Evolutionary conservation across 495 filamentous ascomycete species (phyloP).

Genomic region (Penicillium salamii): DNA sequence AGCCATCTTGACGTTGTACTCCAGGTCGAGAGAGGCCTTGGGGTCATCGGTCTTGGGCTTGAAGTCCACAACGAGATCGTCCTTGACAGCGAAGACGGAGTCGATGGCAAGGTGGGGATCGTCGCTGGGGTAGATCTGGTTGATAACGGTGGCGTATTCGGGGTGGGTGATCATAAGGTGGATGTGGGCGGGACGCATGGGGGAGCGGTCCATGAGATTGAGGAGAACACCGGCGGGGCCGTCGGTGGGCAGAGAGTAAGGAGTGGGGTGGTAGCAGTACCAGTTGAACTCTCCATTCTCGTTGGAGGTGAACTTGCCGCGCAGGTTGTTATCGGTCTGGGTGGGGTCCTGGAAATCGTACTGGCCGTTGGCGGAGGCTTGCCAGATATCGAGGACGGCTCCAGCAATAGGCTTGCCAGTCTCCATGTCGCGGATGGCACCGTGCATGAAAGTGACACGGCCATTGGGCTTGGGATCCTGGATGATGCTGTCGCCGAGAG

Average conservation of each 20-base stretch:
- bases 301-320: conserved; percentile 79
- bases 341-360: conserved; percentile 88
- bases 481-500: conserved; percentile 67
- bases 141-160: conserved; percentile 53
- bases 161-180: conserved; percentile 51
- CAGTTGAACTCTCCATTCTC: conserved; percentile 72
- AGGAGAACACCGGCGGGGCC: conserved; percentile 70
- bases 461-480: conserved; percentile 63
- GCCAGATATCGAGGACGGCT: conserved; percentile 83
- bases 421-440: conserved; percentile 66
- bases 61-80: conserved; percentile 63
- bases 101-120: conserved; percentile 60
- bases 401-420: conserved; percentile 66
- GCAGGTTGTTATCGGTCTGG: conserved; percentile 76
- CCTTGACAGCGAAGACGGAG: conserved; percentile 66
- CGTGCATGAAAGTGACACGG: conserved; percentile 71
- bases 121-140: conserved; percentile 62
- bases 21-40: conserved; percentile 45
- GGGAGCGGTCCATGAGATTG: conserved; percentile 65
- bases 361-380: conserved; percentile 77
- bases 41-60: conserved; percentile 48
- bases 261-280: conserved; percentile 81
- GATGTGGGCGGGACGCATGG: conserved; percentile 50
- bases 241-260: conserved; percentile 76
- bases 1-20: conserved; percentile 47